Base-by-base conservation (phyloP, 805 yeast species). In the Clavispora carvajalis region DNA sequence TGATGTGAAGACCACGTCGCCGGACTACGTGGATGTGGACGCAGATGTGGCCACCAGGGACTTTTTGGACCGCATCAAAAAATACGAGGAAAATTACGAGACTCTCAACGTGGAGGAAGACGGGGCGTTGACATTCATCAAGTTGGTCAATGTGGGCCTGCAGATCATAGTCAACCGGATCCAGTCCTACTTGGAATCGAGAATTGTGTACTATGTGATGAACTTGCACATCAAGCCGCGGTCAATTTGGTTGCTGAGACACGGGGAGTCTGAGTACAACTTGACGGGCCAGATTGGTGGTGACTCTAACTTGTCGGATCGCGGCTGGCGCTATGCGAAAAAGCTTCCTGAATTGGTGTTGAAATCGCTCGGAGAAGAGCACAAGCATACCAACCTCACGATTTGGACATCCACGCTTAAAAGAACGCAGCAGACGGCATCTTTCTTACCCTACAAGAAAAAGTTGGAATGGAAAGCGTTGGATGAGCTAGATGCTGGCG, bases 401-500 rank as follows among this genome's bases (percentile, higher is more conserved):
- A 93, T 91, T 34, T 91, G 99, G 98, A 91, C 97, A 1, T 87
- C 96, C 2, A 91, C 97, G 0, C 72, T 91, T 51, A 79, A 73
- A 47, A 74, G 99, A 63, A 91, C 99, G 6, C 93, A 87, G 62
- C 95, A 91, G 60, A 91, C 98, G 1, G 91, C 96, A 1, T 78
- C 84, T 44, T 74, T 72, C 58, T 71, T 91, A 52, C 88, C 93
- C 1, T 87, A 85, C 61, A 80, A 82, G 44, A 63, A 62, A 43
- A 82, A 89, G 59, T 71, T 89, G 49, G 84, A 82, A 48, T 91
- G 99, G 99, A 93, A 93, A 62, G 98, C 98, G 0, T 69, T 91
- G 51, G 98, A 91, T 60, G 99, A 91, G 65, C 75, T 91, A 46
- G 98, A 91, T 60, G 98, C 97, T 0, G 99, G 99, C 9, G 90